These are phyloP conservation scores for Apocynum venetum DNA, from an alignment of 257 asterid genomes.

Conservation along the genomic window DNA sequence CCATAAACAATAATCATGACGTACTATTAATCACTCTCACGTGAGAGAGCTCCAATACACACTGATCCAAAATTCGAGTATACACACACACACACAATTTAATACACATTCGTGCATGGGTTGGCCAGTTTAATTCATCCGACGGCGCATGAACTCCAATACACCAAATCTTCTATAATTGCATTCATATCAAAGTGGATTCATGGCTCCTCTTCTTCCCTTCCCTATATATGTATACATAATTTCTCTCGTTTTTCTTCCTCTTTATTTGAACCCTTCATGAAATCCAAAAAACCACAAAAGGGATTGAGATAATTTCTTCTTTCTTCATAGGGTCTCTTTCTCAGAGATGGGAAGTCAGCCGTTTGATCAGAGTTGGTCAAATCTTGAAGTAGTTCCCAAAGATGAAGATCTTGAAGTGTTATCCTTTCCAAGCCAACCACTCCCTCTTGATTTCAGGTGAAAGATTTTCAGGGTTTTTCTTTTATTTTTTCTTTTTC, in stretches of 20 bases:
- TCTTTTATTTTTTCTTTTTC: neutral
- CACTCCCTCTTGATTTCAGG: slow-evolving; percentile 52
- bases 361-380: slow-evolving; percentile 28
- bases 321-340: neutral
- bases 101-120: slow-evolving; percentile 11
- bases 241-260: neutral
- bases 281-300: slow-evolving; percentile 8
- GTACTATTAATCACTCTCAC: neutral
- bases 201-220: slow-evolving; percentile 16
- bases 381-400: slow-evolving; percentile 33
- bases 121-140: slow-evolving; percentile 18
- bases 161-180: slow-evolving; percentile 47
- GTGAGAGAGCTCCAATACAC: neutral
- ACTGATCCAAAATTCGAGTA: neutral
- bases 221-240: neutral
- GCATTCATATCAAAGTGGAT: slow-evolving; percentile 18
- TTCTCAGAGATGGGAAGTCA: slow-evolving; percentile 29
- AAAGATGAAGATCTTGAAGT: slow-evolving; percentile 37
- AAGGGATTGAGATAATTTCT: neutral
- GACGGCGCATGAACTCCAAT: slow-evolving; percentile 59
- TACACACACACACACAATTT: neutral
- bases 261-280: slow-evolving; percentile 9
- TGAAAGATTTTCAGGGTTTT: slow-evolving; percentile 11
- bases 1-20: neutral
- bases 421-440: slow-evolving; percentile 35